Base-by-base conservation (phyloP, 148 eudicot species). In the Heliosperma pusillum region DNA sequence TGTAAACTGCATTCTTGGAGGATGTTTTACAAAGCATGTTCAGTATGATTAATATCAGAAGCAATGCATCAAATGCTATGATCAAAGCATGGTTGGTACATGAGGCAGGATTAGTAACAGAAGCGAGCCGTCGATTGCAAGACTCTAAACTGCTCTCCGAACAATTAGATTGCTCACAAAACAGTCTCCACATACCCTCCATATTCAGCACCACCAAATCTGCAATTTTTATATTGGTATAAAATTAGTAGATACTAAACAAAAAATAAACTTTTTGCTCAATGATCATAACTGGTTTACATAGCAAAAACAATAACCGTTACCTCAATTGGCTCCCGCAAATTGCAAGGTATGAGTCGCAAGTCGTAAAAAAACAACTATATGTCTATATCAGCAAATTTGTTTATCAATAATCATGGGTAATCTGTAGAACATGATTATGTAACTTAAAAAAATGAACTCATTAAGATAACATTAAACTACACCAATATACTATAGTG, bases 71-170 rank as follows among this genome's bases (percentile, higher is more conserved):
- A 30, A 86, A 87, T 76, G 80, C 59, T 70, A 88, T 78, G 50
- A 85, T 69, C 47, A 88, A 60, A 3, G 76, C 86, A 79, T 92
- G 91, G 74, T 90, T 92, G 78, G 82, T 63, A 77, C 97, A 92
- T 26, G 97, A 92, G 36, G 93, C 86, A 40, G 91, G 91, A 24
- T 74, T 29, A 30, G 83, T 78, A 65, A 90, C 69, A 74, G 53
- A 61, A 26, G 7, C 21, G 3, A 61, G 78, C 79, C 82, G 76
- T 42, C 80, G 36, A 77, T 52, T 66, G 73, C 93, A 93, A 44
- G 78, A 63, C 56, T 44, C 76, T 13, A 60, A 65, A 57, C 56
- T 73, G 50, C 50, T 71, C 55, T 66, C 82, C 17, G 81, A 57
- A 78, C 86, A 80, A 21, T 59, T 40, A 55, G 77, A 74, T 20